Percentiles rank a stretch among this genome's conserved stretches.
These are phyloP conservation scores for Rhazya stricta DNA, from an alignment of 257 asterid genomes.

Conservation along the genomic window DNA sequence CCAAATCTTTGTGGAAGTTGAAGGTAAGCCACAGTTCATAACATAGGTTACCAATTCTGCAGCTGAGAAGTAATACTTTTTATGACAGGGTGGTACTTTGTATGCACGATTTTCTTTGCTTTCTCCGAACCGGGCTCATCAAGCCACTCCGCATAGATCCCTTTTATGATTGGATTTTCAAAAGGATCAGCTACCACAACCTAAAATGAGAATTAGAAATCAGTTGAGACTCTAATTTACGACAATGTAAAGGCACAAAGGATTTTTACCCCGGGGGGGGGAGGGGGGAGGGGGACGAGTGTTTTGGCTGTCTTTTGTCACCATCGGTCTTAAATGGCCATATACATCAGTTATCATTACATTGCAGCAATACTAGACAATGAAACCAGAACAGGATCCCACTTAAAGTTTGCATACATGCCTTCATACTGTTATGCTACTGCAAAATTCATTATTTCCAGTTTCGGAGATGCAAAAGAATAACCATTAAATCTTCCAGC, in stretches of 20 bases:
- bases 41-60: constrained; percentile 68
- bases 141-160: constrained; percentile 70
- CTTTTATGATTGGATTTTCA: constrained; percentile 49
- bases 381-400: not conserved
- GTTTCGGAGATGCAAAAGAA: not conserved
- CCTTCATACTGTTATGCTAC: not conserved
- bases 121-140: constrained; percentile 82
- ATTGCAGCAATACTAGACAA: not conserved
- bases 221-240: not conserved
- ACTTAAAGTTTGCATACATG: not conserved
- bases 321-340: not conserved
- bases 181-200: constrained; percentile 58
- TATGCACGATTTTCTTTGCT: constrained; percentile 68
- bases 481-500: not conserved
- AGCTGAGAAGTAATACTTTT: constrained; percentile 85
- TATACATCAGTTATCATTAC: not conserved
- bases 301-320: not conserved
- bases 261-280: not conserved
- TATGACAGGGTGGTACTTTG: constrained; percentile 70
- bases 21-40: not conserved
- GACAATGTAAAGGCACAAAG: not conserved
- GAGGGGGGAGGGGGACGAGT: too few relatives aligned
- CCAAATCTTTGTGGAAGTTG: constrained; percentile 3
- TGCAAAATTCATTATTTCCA: not conserved
- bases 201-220: constrained; percentile 29